Evolutionary conservation across 768 basidiomycete genomes (phyloP), one percentile per base, ranked within the genome.

Genomic region (Lactifluus pinguis): DNA sequence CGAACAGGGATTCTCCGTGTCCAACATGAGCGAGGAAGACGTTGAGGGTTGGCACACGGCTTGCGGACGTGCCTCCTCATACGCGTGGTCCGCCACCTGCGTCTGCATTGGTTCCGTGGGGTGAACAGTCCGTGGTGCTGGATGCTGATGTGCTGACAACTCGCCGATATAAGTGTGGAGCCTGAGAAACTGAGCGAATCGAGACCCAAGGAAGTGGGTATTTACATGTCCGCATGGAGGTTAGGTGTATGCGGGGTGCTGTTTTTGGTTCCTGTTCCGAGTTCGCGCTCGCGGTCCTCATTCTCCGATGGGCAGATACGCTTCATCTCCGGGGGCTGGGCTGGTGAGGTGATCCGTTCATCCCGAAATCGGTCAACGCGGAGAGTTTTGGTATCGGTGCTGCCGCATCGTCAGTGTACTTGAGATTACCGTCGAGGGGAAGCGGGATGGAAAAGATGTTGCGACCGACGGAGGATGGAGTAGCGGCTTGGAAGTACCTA

Each of bases 401-500:
- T 8, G 57, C 53, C 25, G 25, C 25, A 25, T 25, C 25, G n/a
- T 68, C 60, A 30, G 60, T 59, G 38, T 54, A 63, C 21, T 66
- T 57, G 36, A 61, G 67, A 7, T 70, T 54, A 1, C 76, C 70
- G 48, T 71, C 70, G 55, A 74, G 75, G 8, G 93, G 87, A n/a
- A 98, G 74, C 3, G 83, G 74, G 7, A 89, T 81, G 6, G 89
- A 84, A 72, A 86, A 97, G 39, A 99, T 71, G 69, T 95, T 89
- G 21, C 95, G 83, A 66, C 92, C 84, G 14, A 82, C 85, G 5
- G 91, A 89, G 0, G 84, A 83, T 13, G 92, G 88, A 60, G 83
- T 86, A 8, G 95, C 89, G 13, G 91, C 92, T 67, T 84, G 76
- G 73, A 95, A 95, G 75, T 97, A 98, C 45, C 92, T 95, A 69